A percentile compares a stretch with the other conserved stretches of the same genome.
Evolutionary conservation across 371 early-diverging fungal species (phyloP).

Genomic region (Mucor irregularis): DNA sequence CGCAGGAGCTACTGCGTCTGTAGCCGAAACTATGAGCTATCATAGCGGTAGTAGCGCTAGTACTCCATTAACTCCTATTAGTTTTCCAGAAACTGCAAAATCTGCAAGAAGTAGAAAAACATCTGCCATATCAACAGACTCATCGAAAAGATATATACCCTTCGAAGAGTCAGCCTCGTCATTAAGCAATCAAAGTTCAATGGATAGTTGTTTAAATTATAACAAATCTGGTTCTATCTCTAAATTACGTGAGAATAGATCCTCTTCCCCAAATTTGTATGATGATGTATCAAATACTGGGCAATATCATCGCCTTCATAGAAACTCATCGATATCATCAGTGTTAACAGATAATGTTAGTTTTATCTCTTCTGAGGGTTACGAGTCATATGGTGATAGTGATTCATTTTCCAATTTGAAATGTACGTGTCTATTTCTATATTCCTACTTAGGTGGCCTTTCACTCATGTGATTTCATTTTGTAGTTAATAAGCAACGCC

Average conservation of each 20-base stretch:
- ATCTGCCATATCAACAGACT: background rate
- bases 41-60: conserved; percentile 23
- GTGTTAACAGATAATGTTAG: conserved; percentile 10
- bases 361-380: conserved; percentile 2
- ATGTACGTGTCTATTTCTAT: background rate
- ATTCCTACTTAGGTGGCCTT: no score
- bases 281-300: background rate
- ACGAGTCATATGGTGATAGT: conserved; percentile 4
- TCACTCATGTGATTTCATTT: no score
- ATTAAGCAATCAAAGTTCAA: background rate
- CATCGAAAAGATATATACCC: background rate
- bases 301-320: background rate
- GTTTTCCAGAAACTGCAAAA: conserved; percentile 13
- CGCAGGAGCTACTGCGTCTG: background rate
- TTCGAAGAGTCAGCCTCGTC: background rate
- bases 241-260: conserved; percentile 7
- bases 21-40: no score
- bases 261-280: background rate
- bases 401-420: background rate
- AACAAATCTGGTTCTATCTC: conserved; percentile 1
- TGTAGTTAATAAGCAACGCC: conserved; percentile 6
- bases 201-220: background rate
- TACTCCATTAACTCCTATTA: conserved; percentile 20
- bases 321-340: conserved; percentile 12
- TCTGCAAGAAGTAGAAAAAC: conserved; percentile 12